Conservation (phyloP, 352 stramenopile species). For the Globisporangium emineosum region DNA sequence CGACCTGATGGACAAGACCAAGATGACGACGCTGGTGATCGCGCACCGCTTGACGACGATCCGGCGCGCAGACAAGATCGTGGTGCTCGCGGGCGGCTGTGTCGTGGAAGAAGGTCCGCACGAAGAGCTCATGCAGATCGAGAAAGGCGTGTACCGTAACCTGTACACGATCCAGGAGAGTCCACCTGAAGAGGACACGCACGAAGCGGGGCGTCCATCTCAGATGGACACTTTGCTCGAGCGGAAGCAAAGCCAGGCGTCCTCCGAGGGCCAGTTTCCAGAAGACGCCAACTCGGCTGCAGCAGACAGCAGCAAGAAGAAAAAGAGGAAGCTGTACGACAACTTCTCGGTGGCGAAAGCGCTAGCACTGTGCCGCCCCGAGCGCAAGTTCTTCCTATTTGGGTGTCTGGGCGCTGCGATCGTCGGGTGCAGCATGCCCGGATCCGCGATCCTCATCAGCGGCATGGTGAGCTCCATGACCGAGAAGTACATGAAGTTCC, state of each 20-base stretch:
- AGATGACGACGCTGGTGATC: constrained; percentile 24
- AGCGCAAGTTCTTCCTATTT: constrained; percentile 33
- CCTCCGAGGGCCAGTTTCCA: background rate
- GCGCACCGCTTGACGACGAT: constrained; percentile 50
- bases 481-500: constrained; percentile 25
- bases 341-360: constrained; percentile 33
- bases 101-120: constrained; percentile 52
- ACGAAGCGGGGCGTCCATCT: constrained; percentile 16
- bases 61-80: constrained; percentile 58
- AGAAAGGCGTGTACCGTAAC: constrained; percentile 77
- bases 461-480: constrained; percentile 35
- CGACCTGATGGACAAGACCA: constrained; percentile 24
- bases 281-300: background rate
- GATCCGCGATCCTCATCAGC: constrained; percentile 30
- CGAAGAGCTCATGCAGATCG: constrained; percentile 42
- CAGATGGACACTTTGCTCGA: background rate
- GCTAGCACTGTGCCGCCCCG: constrained; percentile 27
- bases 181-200: constrained; percentile 10
- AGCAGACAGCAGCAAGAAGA: background rate
- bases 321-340: background rate
- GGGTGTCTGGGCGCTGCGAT: constrained; percentile 31
- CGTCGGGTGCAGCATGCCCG: constrained; percentile 29
- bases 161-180: constrained; percentile 58
- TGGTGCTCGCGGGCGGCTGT: constrained; percentile 38
- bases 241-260: background rate